These are phyloP conservation scores for Tausonia pullulans DNA, from an alignment of 1,284 basidiomycete genomes.

Conservation along the genomic window DNA sequence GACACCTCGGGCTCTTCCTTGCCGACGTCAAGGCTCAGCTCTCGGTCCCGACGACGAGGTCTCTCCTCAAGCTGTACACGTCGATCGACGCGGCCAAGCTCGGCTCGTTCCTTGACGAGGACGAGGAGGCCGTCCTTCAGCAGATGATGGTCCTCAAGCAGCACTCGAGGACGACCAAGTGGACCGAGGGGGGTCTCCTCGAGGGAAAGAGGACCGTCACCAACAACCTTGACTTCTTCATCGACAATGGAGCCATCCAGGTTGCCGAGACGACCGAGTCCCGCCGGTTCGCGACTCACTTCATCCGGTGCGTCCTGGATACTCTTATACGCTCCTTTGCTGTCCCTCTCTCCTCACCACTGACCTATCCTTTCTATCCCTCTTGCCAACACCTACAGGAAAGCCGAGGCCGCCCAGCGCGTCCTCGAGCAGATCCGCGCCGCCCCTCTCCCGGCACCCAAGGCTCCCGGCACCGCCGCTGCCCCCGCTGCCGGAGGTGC, in stretches of 20 bases:
- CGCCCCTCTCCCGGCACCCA: constrained; percentile 48
- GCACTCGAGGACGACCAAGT: constrained; percentile 48
- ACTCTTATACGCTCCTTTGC: neutral
- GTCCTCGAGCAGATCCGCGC: constrained; percentile 65
- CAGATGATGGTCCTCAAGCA: constrained; percentile 96
- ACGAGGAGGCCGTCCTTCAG: constrained; percentile 89
- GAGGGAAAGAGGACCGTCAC: constrained; percentile 80
- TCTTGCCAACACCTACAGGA: constrained; percentile 28
- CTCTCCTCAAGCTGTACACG: constrained; percentile 91
- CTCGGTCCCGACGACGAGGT: constrained; percentile 72
- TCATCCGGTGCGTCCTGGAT: constrained; percentile 50
- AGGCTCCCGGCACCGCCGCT: constrained; percentile 13
- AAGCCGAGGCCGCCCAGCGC: constrained; percentile 77
- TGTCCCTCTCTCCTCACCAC: neutral
- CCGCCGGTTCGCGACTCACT: constrained; percentile 87
- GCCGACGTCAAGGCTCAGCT: constrained; percentile 63
- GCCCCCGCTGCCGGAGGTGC: neutral
- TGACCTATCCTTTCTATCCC: neutral
- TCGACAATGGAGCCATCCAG: constrained; percentile 91
- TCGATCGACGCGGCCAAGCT: constrained; percentile 85
- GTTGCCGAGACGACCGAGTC: constrained; percentile 89
- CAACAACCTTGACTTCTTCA: constrained; percentile 89
- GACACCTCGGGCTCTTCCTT: constrained; percentile 72
- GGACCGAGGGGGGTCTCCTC: constrained; percentile 52
- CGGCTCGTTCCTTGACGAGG: constrained; percentile 69